Evolutionary conservation across 2,329 filamentous ascomycete species (phyloP), one percentile per base, ranked within the genome.

Genomic region (Diaporthe sp.): DNA sequence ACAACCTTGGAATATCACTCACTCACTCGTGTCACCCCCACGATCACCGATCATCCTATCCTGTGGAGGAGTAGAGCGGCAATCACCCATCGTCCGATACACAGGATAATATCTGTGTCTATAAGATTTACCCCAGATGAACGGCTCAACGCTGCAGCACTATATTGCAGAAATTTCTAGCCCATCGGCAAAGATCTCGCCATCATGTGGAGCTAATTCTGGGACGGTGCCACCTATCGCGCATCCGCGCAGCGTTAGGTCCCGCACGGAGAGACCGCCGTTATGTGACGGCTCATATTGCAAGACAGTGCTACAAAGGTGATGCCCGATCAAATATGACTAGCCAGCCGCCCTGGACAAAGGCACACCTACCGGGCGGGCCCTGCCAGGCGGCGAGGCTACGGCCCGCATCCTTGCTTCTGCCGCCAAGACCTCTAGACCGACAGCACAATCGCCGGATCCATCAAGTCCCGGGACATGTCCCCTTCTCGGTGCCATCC

Each of bases 1-100:
- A 34, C 28, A 53, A 28, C 34, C 28, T 49, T 67, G 44, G 13
- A 39, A 25, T 25, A 8, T 37, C 10, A 53, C 13, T 53, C 28
- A 37, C 22, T n/a, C 28, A 37, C 22, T n/a, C 28, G 42, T 3
- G 25, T 70, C 46, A 42, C 65, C 28, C 65, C 28, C 17, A 7
- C 25, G n/a, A 68, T 55, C 65, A 37, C 39, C 65, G 65, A 70
- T 70, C 65, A n/a, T 70, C 65, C 34, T 70, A 55, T 70, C 49
- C 28, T 34, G 34, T 34, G 34, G 34, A 7, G 37, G 19, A n/a
- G 46, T 42, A 19, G 15, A 39, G 22, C 19, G 34, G 13, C 49
- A 44, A 65, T 49, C 61, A 31, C 19, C 61, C 61, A 70, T 70
- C 65, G 34, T 70, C 65, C 46, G 49, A 70, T 70, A 53, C 46